Evolutionary conservation across 2,329 filamentous ascomycete species (phyloP), one percentile per base, ranked within the genome.

Genomic region (Colletotrichum trifolii): DNA sequence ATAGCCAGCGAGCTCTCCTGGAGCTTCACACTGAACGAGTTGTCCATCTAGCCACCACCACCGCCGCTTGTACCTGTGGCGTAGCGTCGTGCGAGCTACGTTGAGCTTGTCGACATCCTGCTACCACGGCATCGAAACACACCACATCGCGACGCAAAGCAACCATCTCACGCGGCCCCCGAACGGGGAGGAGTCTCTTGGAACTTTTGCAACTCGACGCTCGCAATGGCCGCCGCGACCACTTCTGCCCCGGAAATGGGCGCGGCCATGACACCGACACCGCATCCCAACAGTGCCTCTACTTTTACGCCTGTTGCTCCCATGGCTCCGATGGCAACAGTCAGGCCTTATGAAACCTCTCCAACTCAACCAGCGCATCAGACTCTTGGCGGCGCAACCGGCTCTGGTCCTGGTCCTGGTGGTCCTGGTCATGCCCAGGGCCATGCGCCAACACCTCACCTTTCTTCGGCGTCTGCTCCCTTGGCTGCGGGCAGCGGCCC

Each of bases 331-430:
- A 56, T 62, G 34, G 52, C 59, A 39, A 43, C 39, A 8, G 52
- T 11, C 15, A 43, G 39, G 38, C 58, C 58, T 25, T 65, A 56
- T 42, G 62, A 65, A 39, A 65, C 58, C n/a, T 62, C 62, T 13
- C 58, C 62, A 33, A 46, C 62, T 62, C 62, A 53, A 43, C 58
- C 58, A n/a, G 42, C 58, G 38, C 58, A 60, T 34, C 62, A 56
- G 43, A 53, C 46, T 46, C 62, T 65, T 47, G 47, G 62, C 46
- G 9, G 50, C 17, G 55, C 38, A 15, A 25, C 25, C 1, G 25
- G 25, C 25, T 25, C 25, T 25, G 25, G 25, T 25, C 25, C 25
- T 25, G 25, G 25, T 4, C 4, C 25, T 25, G 25, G 25, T 25
- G 25, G 25, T 4, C 25, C 25, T 25, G 25, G 25, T 4, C 25